phyloP scores from a whole-genome alignment of 768 basidiomycete genomes.

The Lepiota venenata region DNA sequence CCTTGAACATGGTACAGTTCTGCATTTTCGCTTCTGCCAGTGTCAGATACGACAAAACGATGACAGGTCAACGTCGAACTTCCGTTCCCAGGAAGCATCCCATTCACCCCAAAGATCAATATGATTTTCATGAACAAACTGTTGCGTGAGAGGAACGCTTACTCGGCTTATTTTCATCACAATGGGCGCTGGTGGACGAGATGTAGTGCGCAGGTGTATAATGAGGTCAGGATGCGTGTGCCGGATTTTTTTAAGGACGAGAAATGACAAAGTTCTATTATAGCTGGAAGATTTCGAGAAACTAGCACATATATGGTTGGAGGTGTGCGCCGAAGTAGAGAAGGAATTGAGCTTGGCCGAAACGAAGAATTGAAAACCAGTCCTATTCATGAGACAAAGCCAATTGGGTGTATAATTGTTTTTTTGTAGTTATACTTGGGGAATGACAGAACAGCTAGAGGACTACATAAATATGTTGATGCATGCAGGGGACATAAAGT shows the following conservation, averaged over 20 bases:
- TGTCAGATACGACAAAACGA: neutral
- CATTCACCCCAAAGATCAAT: constrained; percentile 17
- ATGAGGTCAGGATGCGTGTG: constrained; percentile 24
- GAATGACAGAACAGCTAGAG: too few species aligned
- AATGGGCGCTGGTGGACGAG: constrained; percentile 37
- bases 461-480: too few species aligned
- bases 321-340: constrained; percentile 30
- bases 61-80: constrained; percentile 32
- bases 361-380: neutral
- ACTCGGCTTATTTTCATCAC: constrained; percentile 30
- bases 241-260: neutral
- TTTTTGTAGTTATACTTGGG: too few species aligned
- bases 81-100: constrained; percentile 26
- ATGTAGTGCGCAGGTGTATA: constrained; percentile 38
- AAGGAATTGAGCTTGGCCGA: constrained; percentile 17
- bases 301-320: constrained; percentile 31
- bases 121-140: constrained; percentile 24
- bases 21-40: neutral
- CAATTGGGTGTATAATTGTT: too few species aligned
- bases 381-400: neutral
- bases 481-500: too few species aligned
- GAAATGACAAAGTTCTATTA: neutral
- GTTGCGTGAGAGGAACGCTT: constrained; percentile 26
- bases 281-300: constrained; percentile 42
- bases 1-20: constrained; percentile 60